Conservation (phyloP, 495 filamentous ascomycete genomes). For the Tuber umbilicatum region DNA sequence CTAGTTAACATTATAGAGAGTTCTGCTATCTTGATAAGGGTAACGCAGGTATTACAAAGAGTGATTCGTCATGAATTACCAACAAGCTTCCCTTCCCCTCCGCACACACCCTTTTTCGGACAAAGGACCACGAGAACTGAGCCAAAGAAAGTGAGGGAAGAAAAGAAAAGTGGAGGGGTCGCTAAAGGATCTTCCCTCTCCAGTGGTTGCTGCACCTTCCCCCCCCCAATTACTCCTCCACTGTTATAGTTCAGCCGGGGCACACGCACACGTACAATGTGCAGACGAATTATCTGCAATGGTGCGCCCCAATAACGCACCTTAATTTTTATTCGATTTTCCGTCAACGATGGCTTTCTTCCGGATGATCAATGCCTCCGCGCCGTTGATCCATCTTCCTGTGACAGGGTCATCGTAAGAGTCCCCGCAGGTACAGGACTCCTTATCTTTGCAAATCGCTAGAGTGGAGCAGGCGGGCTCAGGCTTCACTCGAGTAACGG, state of each 20-base stretch:
- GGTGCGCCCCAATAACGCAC: background rate
- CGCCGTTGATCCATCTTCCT: constrained; percentile 2
- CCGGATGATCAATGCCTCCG: background rate
- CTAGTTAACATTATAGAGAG: no score
- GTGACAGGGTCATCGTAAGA: background rate
- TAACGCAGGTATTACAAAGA: background rate
- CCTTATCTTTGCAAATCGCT: background rate
- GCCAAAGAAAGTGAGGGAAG: background rate
- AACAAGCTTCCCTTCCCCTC: background rate
- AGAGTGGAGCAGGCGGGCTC: background rate
- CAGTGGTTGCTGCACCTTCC: background rate
- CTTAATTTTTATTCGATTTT: background rate
- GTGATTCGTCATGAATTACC: constrained; percentile 2
- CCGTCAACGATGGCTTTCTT: background rate
- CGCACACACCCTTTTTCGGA: no score
- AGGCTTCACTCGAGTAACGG: background rate
- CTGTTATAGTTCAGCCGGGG: background rate
- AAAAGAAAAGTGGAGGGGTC: background rate
- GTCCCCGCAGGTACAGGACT: background rate
- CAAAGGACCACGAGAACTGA: background rate
- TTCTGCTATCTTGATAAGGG: no score
- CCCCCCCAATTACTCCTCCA: background rate
- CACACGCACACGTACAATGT: background rate
- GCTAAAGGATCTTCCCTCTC: background rate
- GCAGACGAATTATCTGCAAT: background rate